Evolutionary conservation across 1,284 basidiomycete species (phyloP).

Genomic region (Boletus sp.): DNA sequence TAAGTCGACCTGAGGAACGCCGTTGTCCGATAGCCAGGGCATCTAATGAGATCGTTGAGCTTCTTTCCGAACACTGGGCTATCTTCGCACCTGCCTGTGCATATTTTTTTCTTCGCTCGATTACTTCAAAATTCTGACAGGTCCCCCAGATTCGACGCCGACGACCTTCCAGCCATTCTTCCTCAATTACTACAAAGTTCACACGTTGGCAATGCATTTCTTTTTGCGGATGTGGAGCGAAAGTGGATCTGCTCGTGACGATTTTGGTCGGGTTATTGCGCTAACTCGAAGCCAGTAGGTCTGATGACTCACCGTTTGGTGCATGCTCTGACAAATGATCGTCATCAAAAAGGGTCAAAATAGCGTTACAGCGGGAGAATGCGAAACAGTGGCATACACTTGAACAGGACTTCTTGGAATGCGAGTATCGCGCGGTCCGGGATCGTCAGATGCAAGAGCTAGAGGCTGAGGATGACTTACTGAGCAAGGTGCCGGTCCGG

Average conservation of each 20-base stretch:
- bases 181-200: slow-evolving; percentile 82
- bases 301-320: slow-evolving; percentile 1
- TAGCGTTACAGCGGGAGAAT: slow-evolving; percentile 76
- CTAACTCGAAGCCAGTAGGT: slow-evolving; percentile 86
- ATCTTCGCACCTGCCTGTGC: slow-evolving; percentile 76
- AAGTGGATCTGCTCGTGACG: slow-evolving; percentile 76
- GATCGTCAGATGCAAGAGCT: slow-evolving; percentile 94
- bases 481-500: slow-evolving; percentile 84
- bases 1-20: slow-evolving; percentile 72
- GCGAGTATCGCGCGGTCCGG: slow-evolving; percentile 84
- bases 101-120: slow-evolving; percentile 27
- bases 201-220: slow-evolving; percentile 81
- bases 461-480: slow-evolving; percentile 87
- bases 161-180: slow-evolving; percentile 89
- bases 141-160: slow-evolving; percentile 66
- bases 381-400: slow-evolving; percentile 82
- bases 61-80: slow-evolving; percentile 85
- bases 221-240: slow-evolving; percentile 96
- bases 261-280: slow-evolving; percentile 81
- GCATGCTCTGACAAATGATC: slow-evolving; percentile 6
- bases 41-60: slow-evolving; percentile 84
- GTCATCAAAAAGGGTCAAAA: slow-evolving; percentile 57
- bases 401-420: slow-evolving; percentile 81
- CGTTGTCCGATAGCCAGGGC: slow-evolving; percentile 87
- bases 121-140: slow-evolving; percentile 20